Evolutionary conservation across 352 stramenopile species (phyloP), one percentile per base, ranked within the genome.

Genomic region (Globisporangium recalcitrans): DNA sequence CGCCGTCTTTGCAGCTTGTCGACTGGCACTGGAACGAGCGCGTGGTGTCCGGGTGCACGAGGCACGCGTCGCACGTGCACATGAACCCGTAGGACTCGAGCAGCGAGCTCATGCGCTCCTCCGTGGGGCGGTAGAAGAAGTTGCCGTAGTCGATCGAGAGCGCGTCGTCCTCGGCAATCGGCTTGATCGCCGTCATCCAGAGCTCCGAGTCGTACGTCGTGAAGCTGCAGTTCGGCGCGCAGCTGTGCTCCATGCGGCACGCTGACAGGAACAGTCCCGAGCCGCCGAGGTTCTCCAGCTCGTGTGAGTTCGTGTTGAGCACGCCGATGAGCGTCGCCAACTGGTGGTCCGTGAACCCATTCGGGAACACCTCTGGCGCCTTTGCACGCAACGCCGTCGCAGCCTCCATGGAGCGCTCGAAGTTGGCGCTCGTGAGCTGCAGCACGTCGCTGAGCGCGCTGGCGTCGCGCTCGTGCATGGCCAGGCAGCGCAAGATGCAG

Each of bases 111-210:
- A 80, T 70, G 14, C 83, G 79, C 63, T 92, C 83, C 0, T 69
- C 70, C 11, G 73, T 87, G 8, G 80, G 78, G 2, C 79, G 77
- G 70, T 88, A 92, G 62, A 89, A 89, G 56, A 89, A 88, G 62
- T 90, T 88, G 57, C 78, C 81, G 52, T 88, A 89, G 69, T 92
- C 83, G 55, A 92, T 88, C 26, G 83, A 90, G 24, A 92, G 68
- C 29, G 77, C 72, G 52, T 90, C 76, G 54, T 80, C 78, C 6
- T 71, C 71, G 11, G 69, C 74, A 22, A 92, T 85, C 19, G 74
- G 69, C n/a, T 76, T 71, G 62, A 90, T 88, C 51, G 83, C 80
- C 3, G 80, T 90, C 74, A 92, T 86, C 80, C 78, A 90, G n/a
- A 92, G 67, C 61, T 73, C 75, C 29, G 72, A 72, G 42, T 84